These are phyloP conservation scores for Kregervanrija fluxuum DNA, from an alignment of 805 yeast genomes.

Conservation along the genomic window DNA sequence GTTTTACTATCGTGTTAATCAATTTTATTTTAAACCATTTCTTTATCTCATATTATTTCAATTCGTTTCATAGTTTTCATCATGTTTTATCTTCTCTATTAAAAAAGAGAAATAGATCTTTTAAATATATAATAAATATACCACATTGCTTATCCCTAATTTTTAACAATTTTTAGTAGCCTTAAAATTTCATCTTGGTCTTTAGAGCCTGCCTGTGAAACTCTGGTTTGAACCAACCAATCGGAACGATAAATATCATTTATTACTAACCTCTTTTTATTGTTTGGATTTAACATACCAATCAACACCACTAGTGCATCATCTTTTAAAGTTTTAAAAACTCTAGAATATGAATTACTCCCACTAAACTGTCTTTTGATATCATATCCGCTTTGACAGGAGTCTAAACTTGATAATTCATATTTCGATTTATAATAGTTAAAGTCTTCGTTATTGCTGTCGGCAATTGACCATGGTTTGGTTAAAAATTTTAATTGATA, in stretches of 20 bases:
- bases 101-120: neutral
- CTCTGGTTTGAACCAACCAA: constrained; percentile 27
- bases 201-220: constrained; percentile 12
- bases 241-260: constrained; percentile 17
- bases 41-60: neutral
- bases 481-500: constrained; percentile 36
- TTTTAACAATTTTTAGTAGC: constrained; percentile 6
- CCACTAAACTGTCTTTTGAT: constrained; percentile 8
- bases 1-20: no score
- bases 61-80: neutral
- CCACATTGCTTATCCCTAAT: neutral
- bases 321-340: constrained; percentile 10
- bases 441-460: constrained; percentile 19
- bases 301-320: constrained; percentile 11
- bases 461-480: constrained; percentile 43
- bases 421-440: constrained; percentile 14
- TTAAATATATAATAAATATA: neutral
- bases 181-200: constrained; percentile 21
- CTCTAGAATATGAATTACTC: constrained; percentile 2
- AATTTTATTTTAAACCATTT: no score
- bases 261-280: constrained; percentile 15
- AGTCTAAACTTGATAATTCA: constrained; percentile 8
- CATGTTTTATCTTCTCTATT: neutral
- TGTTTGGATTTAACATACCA: constrained; percentile 26
- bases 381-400: constrained; percentile 14